A percentile compares a stretch with the other conserved stretches of the same genome.
Conservation (phyloP, 768 basidiomycete species). For the Coprinellus micaceus region DNA sequence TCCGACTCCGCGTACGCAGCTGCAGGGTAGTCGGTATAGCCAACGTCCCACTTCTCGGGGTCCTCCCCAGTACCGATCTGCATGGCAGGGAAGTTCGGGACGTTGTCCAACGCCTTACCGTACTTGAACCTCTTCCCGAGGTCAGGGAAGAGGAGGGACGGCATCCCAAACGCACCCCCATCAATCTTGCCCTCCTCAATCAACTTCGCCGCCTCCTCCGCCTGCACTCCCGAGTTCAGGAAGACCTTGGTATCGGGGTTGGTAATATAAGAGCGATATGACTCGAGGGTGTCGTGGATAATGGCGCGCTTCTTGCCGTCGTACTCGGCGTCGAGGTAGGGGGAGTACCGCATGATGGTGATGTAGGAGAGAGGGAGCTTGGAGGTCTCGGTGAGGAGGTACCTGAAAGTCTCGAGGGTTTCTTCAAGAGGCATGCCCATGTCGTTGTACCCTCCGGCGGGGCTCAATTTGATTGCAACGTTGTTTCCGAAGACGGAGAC, state of each 20-base stretch:
- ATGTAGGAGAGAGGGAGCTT: constrained; percentile 23
- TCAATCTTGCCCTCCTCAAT: constrained; percentile 31
- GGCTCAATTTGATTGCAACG: constrained; percentile 15
- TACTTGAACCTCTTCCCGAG: constrained; percentile 29
- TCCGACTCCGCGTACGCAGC: no score
- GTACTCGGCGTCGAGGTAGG: background rate
- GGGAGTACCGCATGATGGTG: background rate
- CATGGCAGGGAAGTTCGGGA: constrained; percentile 21
- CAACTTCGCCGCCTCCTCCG: constrained; percentile 32
- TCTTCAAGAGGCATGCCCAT: constrained; percentile 37
- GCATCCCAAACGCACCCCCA: constrained; percentile 33
- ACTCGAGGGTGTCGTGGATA: constrained; percentile 16
- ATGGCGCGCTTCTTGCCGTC: constrained; percentile 17
- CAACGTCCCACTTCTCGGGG: no score
- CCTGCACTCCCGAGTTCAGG: constrained; percentile 13
- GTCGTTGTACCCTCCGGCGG: constrained; percentile 18
- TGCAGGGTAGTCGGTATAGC: constrained; percentile 32
- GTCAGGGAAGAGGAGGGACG: constrained; percentile 38
- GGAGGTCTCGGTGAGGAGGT: constrained; percentile 35
- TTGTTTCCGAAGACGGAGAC: constrained; percentile 13
- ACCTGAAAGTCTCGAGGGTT: constrained; percentile 33
- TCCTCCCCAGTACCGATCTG: no score
- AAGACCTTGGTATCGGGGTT: constrained; percentile 16
- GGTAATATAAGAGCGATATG: constrained; percentile 18
- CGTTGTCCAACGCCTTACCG: constrained; percentile 19